A percentile compares a stretch with the other conserved stretches of the same genome.
These are phyloP conservation scores for Penicillium riverlandense DNA, from an alignment of 495 filamentous ascomycete species.

Conservation along the genomic window DNA sequence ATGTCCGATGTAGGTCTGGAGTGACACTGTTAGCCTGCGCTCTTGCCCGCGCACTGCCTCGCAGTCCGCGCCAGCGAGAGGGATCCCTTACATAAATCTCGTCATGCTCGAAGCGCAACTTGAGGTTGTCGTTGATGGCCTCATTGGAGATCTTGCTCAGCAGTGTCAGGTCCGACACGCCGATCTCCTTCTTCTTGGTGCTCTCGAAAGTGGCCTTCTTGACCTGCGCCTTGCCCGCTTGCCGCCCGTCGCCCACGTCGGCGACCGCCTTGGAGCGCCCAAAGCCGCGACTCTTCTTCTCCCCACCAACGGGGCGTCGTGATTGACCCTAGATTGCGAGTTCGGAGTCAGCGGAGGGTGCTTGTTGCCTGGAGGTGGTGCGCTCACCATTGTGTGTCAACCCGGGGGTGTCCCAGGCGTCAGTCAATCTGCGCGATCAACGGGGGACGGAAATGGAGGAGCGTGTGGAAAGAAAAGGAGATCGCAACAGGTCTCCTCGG, in stretches of 20 bases:
- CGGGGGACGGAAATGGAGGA: slow-evolving; percentile 6
- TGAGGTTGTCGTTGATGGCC: slow-evolving; percentile 97
- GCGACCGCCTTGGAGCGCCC: slow-evolving; percentile 40
- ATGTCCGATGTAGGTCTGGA: slow-evolving; percentile 96
- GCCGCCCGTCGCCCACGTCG: slow-evolving; percentile 39
- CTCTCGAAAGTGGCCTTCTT: slow-evolving; percentile 95
- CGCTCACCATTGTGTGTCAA: slow-evolving; percentile 32
- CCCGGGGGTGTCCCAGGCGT: slow-evolving; percentile 23
- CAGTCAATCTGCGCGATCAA: slow-evolving; percentile 27
- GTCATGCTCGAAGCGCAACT: slow-evolving; percentile 89
- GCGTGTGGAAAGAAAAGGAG: not conserved
- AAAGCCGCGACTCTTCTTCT: slow-evolving; percentile 41
- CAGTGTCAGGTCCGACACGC: slow-evolving; percentile 94
- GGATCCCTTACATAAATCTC: slow-evolving; percentile 80
- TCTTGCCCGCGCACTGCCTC: slow-evolving; percentile 14
- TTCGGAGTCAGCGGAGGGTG: slow-evolving; percentile 7
- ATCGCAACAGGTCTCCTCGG: too few species aligned
- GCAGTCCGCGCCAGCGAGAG: slow-evolving; percentile 6
- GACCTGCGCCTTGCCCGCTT: slow-evolving; percentile 57
- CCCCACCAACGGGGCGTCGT: slow-evolving; percentile 41
- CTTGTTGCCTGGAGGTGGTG: slow-evolving; percentile 3
- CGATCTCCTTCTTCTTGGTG: slow-evolving; percentile 98
- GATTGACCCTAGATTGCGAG: slow-evolving; percentile 33
- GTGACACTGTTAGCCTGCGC: slow-evolving; percentile 19
- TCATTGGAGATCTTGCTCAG: slow-evolving; percentile 98